phyloP scores from a whole-genome alignment of 148 eudicot genomes.

The Limonium bicolor region DNA sequence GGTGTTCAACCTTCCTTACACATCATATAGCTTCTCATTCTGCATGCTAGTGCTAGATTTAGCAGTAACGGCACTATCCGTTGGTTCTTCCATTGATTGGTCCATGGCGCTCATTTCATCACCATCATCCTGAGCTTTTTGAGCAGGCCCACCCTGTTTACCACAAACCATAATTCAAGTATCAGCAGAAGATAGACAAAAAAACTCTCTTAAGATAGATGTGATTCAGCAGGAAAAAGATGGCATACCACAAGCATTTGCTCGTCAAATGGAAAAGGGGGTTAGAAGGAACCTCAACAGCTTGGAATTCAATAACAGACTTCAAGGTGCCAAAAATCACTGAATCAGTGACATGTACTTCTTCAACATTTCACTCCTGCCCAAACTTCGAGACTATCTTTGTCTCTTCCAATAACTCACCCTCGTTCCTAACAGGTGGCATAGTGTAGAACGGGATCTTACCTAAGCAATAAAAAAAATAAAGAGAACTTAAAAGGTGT shows the following conservation, averaged over 20 bases:
- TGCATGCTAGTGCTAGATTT: slow-evolving; percentile 38
- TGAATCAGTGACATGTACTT: slow-evolving; percentile 67
- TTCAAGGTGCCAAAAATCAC: slow-evolving; percentile 81
- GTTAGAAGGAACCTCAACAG: slow-evolving; percentile 75
- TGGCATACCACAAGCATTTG: slow-evolving; percentile 60
- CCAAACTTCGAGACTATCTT: slow-evolving; percentile 71
- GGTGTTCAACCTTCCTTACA: slow-evolving; percentile 70
- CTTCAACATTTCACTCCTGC: slow-evolving; percentile 75
- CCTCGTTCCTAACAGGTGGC: slow-evolving; percentile 77
- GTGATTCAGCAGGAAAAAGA: background rate
- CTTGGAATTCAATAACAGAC: slow-evolving; percentile 52
- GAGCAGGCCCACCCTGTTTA: slow-evolving; percentile 30
- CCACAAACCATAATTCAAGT: background rate
- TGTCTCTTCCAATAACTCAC: slow-evolving; percentile 39
- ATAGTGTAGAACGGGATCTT: slow-evolving; percentile 84
- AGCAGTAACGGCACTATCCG: slow-evolving; percentile 14
- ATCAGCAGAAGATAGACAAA: too few species aligned
- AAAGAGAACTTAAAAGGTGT: too few species aligned
- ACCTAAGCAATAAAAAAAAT: slow-evolving; percentile 44
- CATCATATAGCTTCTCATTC: slow-evolving; percentile 60
- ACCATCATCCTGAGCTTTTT: slow-evolving; percentile 9
- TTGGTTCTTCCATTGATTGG: slow-evolving; percentile 43
- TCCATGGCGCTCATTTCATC: slow-evolving; percentile 33
- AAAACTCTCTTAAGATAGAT: background rate
- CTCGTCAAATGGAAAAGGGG: slow-evolving; percentile 52